Evolutionary conservation across 179 eudicot species (phyloP), one percentile per base, ranked within the genome.

Genomic region (Amaranthus tricolor): DNA sequence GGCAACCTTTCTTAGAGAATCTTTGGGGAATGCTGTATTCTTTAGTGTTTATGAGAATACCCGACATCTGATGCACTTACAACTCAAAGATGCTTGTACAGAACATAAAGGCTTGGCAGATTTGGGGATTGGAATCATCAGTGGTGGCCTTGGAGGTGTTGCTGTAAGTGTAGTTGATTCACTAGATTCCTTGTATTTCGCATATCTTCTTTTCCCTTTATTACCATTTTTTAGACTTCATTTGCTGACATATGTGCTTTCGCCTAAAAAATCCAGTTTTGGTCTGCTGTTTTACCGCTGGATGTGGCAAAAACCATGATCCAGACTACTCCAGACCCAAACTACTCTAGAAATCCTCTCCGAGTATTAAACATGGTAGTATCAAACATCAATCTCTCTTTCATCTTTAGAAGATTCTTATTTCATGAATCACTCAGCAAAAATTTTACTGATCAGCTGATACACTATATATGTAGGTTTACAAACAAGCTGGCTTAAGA

Each of bases 291-390:
- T 78, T 82, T 91, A 52, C 98, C 98, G 15, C 66, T 93, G 76
- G 97, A 93, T 82, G 92, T 91, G 47, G 98, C 97, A 7, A 93
- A 93, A 82, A 91, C 98, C 57, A 86, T 89, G 72, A 93, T 91
- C 49, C 98, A 93, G 77, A 89, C 98, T 71, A 77, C 86, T 68
- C 83, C 89, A 17, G 88, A 91, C 57, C 85, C 68, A 59, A 85
- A 79, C 57, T 84, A 71, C 71, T 72, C 88, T 0, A 87, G 90
- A 86, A 91, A 93, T 83, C 97, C 97, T 60, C 78, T 89, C 45
- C 80, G 62, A 75, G 82, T 93, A 61, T 78, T 91, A 75, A 82
- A 78, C 66, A 70, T 79, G 78, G 95, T 93, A 87, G 80, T 74
- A 15, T 20, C 7, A 10, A 17, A 50, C 17, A 4, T 50, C 45